Evolutionary conservation across 2,329 filamentous ascomycete genomes (phyloP), one percentile per base, ranked within the genome.

Genomic region (Phyllosticta capitalensis): DNA sequence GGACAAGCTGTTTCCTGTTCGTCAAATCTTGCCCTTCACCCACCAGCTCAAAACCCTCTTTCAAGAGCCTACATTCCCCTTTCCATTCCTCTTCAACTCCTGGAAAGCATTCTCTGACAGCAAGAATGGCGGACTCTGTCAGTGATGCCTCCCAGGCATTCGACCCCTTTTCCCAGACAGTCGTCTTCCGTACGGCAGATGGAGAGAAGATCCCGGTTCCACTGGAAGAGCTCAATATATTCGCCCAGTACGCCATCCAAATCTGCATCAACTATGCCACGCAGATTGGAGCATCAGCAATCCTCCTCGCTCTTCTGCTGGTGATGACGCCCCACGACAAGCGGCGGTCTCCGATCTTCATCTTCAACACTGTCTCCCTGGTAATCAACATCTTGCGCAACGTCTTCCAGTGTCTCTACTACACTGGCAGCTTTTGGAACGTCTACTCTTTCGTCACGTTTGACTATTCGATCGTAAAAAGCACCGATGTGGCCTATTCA

Each of bases 221-320:
- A 51, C 69, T 85, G 61, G 53, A 63, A 9, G 67, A 71, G 2
- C 61, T 86, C 48, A 71, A 83, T 64, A 58, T 63, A 3, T 77
- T 76, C 55, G 70, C 78, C 58, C 69, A 74, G 61, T 80, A 81
- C 67, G 76, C 76, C 61, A 70, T 77, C 60, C 73, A 73, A 9
- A 68, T 78, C 38, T 77, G 72, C 68, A 83, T 89, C 76, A 86
- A 85, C 72, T 89, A 86, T 69, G 85, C 82, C 56, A 74, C 81
- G 19, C 88, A 92, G 69, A 78, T 91, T 56, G 89, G 89, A 28
- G 83, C 87, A 22, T 83, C 82, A 53, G 64, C 86, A 60, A 73
- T 87, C 62, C 81, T 90, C 67, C 75, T 92, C 19, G 65, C 87
- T 51, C 77, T 88, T 28, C 75, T 92, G 2, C 73, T 90, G 10